These are phyloP conservation scores for Plasmodium ovale DNA, from an alignment of 169 alveolate genomes.

Conservation along the genomic window DNA sequence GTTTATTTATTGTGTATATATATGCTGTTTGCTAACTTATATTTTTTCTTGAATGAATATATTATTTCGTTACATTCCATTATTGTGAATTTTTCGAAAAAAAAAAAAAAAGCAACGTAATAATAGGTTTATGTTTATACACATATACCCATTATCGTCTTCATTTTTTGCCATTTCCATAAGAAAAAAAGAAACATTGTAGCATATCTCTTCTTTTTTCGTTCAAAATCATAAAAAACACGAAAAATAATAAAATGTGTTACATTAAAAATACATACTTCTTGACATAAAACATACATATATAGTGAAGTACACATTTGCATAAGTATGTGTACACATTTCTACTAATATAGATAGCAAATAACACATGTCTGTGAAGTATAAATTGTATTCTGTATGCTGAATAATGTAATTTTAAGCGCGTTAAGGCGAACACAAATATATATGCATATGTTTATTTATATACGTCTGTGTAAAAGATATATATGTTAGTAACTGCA, in stretches of 20 bases:
- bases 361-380: too few relatives aligned
- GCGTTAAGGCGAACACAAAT: too few relatives aligned
- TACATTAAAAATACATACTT: not conserved
- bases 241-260: too few relatives aligned
- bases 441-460: slow-evolving; percentile 16
- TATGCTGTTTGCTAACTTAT: not conserved
- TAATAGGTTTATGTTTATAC: not conserved
- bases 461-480: too few relatives aligned
- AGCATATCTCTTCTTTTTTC: not conserved
- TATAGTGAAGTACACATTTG: not conserved
- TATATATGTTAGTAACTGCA: not conserved
- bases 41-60: not conserved
- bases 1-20: too few relatives aligned
- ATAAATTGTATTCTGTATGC: too few relatives aligned
- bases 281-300: slow-evolving; percentile 4
- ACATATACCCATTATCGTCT: not conserved
- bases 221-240: not conserved
- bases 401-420: too few relatives aligned
- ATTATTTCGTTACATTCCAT: not conserved
- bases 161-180: too few relatives aligned
- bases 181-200: not conserved
- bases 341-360: too few relatives aligned
- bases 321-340: too few relatives aligned
- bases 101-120: not conserved
- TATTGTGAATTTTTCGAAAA: not conserved